Base-by-base conservation (phyloP, 2,329 filamentous ascomycete species). In the Xylaria sp. region DNA sequence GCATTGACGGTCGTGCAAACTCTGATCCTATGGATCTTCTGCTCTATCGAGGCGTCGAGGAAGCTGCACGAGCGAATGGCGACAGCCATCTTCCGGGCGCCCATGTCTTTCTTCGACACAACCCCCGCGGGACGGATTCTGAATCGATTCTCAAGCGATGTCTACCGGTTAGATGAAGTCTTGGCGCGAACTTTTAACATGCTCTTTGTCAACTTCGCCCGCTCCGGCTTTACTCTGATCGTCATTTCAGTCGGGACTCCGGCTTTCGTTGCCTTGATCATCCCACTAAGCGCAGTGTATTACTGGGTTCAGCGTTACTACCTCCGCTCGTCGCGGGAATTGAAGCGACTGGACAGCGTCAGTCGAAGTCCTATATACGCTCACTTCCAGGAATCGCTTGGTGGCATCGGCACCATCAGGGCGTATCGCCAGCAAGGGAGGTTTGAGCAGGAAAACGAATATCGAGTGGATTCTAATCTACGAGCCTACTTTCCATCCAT, bases 41-140 rank as follows among this genome's bases (percentile, higher is more conserved):
- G 97, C 82, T 98, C 96, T 4, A 99, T 99, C 70, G 96, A 99
- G 89, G 96, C 96, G 59, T 97, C 95, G 23, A 89, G 96, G 70
- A 99, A 98, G 82, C 86, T 99, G 65, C 96, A 99, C 79, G 96
- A 98, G 82, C 88, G 93, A 72, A 98, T 99, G 96, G 95, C 95
- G 50, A 96, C 92, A 75, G 94, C 96, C 20, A 97, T 98, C 74
- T 99, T 99, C 86, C 89, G 96, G 73, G 97, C 94, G 43, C 97
- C 96, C 63, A 99, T 99, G 96, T 96, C 90, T 74, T 99, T 99
- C 82, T 99, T 99, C 75, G 97, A 99, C 79, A 97, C 94, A 0
- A 99, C 96, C 1, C 96, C 96, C 2, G 91, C 94, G 70, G 96
- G 96, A n/a, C 90, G 97, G 65, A 97, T 99, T 75, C 84, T 99